Evolutionary conservation across 495 filamentous ascomycete genomes (phyloP).

Genomic region (Elasticomyces elasticus): DNA sequence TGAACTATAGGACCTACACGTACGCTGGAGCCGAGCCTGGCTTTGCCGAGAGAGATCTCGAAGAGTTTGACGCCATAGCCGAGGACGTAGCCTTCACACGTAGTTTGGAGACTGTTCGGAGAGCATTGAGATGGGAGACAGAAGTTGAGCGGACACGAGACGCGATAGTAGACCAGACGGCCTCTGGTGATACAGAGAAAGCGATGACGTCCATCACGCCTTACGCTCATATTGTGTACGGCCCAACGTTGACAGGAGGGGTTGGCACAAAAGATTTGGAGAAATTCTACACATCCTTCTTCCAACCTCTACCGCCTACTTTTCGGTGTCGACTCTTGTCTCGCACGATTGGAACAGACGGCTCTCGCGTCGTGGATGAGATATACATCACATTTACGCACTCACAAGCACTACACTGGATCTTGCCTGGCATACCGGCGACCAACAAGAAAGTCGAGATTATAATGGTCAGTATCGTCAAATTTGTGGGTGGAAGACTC

Average conservation of each 20-base stretch:
- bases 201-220: slow-evolving; percentile 43
- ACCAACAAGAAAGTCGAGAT: slow-evolving; percentile 60
- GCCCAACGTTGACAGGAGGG: slow-evolving; percentile 57
- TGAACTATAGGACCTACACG: slow-evolving; percentile 37
- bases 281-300: slow-evolving; percentile 64
- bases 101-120: slow-evolving; percentile 37
- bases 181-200: slow-evolving; percentile 41
- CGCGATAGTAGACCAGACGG: slow-evolving; percentile 47
- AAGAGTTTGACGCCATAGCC: slow-evolving; percentile 40
- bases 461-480: slow-evolving; percentile 64
- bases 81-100: slow-evolving; percentile 41
- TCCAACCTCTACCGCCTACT: slow-evolving; percentile 62
- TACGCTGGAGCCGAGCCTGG: slow-evolving; percentile 32
- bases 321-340: slow-evolving; percentile 61
- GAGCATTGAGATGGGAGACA: slow-evolving; percentile 48
- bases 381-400: slow-evolving; percentile 57
- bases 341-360: slow-evolving; percentile 52
- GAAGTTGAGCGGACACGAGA: slow-evolving; percentile 54
- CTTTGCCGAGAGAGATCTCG: slow-evolving; percentile 45
- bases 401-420: slow-evolving; percentile 63
- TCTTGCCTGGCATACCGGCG: slow-evolving; percentile 65
- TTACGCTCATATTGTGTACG: slow-evolving; percentile 43
- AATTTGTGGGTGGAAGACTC: slow-evolving; percentile 60
- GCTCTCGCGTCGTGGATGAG: slow-evolving; percentile 47
- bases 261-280: slow-evolving; percentile 58